These are phyloP conservation scores for Herpotrichia juniperi DNA, from an alignment of 2,329 filamentous ascomycete genomes.

Conservation along the genomic window DNA sequence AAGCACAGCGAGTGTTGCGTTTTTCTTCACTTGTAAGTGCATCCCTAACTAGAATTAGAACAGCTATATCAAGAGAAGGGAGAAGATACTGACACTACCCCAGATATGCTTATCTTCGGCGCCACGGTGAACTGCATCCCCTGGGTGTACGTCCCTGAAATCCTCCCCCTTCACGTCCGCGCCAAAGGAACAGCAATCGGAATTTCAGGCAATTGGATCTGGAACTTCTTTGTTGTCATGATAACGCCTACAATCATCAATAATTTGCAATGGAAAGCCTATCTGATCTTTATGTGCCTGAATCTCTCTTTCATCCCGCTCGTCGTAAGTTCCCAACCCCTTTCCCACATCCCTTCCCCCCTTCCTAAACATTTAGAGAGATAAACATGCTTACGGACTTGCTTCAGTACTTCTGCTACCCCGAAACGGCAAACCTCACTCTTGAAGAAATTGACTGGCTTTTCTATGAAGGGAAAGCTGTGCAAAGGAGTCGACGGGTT, in stretches of 20 bases:
- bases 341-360: not conserved
- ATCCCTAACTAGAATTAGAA: not conserved
- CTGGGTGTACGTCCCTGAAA: slow-evolving; percentile 59
- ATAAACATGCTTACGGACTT: no score
- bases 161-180: slow-evolving; percentile 57
- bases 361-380: no score
- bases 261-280: slow-evolving; percentile 57
- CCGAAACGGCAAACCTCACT: slow-evolving; percentile 42
- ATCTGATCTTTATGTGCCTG: slow-evolving; percentile 59
- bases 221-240: slow-evolving; percentile 60
- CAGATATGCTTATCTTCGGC: slow-evolving; percentile 52
- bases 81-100: slow-evolving; percentile 8
- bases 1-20: slow-evolving; percentile 51
- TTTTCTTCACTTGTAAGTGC: slow-evolving; percentile 11
- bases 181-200: slow-evolving; percentile 58
- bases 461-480: slow-evolving; percentile 37
- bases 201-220: slow-evolving; percentile 57
- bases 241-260: slow-evolving; percentile 58
- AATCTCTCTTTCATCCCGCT: slow-evolving; percentile 55
- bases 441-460: slow-evolving; percentile 45
- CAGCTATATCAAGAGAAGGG: not conserved
- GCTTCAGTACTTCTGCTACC: slow-evolving; percentile 52
- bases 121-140: slow-evolving; percentile 54
- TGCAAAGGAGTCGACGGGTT: slow-evolving; percentile 24
- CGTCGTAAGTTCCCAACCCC: slow-evolving; percentile 28